Percentiles rank a stretch among this genome's conserved stretches.
phyloP scores from a whole-genome alignment of 306 rosid species.

The Prunus mira region DNA sequence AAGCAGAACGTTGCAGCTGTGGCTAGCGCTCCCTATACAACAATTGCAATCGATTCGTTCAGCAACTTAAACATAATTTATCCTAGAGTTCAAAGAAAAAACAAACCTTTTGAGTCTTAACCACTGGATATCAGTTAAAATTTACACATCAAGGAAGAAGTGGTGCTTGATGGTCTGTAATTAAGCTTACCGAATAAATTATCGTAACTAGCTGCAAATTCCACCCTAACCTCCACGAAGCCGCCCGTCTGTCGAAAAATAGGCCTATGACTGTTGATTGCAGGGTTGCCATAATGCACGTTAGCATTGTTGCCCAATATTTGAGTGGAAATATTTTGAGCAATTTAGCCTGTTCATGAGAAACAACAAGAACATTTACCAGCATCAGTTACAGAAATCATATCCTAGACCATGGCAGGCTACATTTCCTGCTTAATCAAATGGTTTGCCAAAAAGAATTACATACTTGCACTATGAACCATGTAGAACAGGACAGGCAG shows the following conservation, averaged over 20 bases:
- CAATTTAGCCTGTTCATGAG: conserved; percentile 42
- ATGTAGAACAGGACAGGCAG: conserved; percentile 47
- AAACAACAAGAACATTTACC: neutral
- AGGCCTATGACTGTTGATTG: conserved; percentile 46
- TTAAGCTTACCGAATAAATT: conserved; percentile 49
- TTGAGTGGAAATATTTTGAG: conserved; percentile 45
- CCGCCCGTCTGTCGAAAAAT: conserved; percentile 33
- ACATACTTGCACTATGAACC: conserved; percentile 60
- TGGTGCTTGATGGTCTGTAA: neutral
- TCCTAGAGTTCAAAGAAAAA: neutral
- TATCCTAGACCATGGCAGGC: no score
- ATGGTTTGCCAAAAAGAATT: neutral
- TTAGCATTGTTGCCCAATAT: conserved; percentile 48
- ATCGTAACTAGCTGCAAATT: conserved; percentile 58
- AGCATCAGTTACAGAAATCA: no score
- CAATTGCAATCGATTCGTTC: neutral
- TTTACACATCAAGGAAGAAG: neutral
- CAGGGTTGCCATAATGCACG: conserved; percentile 51
- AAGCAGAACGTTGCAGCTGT: conserved; percentile 63
- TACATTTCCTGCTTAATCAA: neutral
- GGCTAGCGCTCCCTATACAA: conserved; percentile 51
- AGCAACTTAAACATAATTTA: neutral
- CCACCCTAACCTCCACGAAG: conserved; percentile 57
- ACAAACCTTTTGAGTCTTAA: neutral
- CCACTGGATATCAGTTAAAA: neutral